phyloP scores from a whole-genome alignment of 2,329 filamentous ascomycete genomes.

The Bipolaris sorokiniana region DNA sequence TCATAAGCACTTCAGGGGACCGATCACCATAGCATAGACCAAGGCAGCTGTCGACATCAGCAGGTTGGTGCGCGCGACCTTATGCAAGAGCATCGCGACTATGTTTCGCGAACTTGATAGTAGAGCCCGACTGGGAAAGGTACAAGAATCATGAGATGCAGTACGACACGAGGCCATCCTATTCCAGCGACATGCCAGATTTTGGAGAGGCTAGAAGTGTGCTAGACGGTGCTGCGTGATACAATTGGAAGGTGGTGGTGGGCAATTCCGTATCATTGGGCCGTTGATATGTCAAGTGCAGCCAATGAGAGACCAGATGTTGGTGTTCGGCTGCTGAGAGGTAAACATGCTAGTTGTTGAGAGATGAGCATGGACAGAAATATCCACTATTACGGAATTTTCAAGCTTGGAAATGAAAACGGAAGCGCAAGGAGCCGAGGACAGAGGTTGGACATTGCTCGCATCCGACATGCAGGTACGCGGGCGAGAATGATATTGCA shows the following conservation, averaged over 20 bases:
- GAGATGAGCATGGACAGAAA: constrained; percentile 16
- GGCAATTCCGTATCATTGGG: constrained; percentile 33
- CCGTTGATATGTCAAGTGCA: constrained; percentile 32
- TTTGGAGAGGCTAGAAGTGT: constrained; percentile 17
- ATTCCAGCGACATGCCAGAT: constrained; percentile 15
- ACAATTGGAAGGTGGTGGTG: constrained; percentile 33
- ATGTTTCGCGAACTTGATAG: constrained; percentile 26
- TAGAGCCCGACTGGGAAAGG: constrained; percentile 19
- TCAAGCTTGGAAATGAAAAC: background rate
- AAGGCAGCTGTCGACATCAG: constrained; percentile 34
- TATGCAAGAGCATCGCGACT: constrained; percentile 28
- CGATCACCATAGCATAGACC: constrained; percentile 7
- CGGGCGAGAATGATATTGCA: background rate
- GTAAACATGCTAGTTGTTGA: constrained; percentile 16
- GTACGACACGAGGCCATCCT: constrained; percentile 20
- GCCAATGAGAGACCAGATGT: constrained; percentile 34
- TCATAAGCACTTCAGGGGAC: background rate
- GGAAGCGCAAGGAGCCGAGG: background rate
- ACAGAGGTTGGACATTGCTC: background rate
- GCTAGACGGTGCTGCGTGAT: constrained; percentile 28
- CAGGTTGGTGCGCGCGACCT: constrained; percentile 25
- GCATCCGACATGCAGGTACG: background rate
- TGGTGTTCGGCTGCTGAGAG: constrained; percentile 20
- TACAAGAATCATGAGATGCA: constrained; percentile 10
- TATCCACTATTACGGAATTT: constrained; percentile 36